Percentiles rank a stretch among this genome's conserved stretches.
Evolutionary conservation across 768 basidiomycete species (phyloP).

Genomic region (Mycena maculata): DNA sequence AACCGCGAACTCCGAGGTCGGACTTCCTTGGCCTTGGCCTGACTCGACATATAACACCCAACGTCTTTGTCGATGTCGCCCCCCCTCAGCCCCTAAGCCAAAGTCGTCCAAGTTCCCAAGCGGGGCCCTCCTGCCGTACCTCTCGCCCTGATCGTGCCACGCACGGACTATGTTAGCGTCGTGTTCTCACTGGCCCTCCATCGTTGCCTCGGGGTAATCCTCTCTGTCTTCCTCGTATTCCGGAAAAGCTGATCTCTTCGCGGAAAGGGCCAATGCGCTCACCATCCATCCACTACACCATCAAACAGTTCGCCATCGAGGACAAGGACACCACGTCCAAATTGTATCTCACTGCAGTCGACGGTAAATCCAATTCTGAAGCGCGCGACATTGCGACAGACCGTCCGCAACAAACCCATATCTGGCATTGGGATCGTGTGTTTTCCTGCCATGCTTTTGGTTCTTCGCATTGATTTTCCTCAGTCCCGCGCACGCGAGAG

Average conservation of each 20-base stretch:
- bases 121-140: conserved; percentile 68
- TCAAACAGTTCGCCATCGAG: conserved; percentile 58
- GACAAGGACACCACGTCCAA: conserved; percentile 68
- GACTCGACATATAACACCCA: too few relatives aligned
- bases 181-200: conserved; percentile 80
- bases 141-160: conserved; percentile 47
- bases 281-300: conserved; percentile 94
- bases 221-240: not conserved
- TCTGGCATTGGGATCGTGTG: conserved; percentile 92
- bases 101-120: conserved; percentile 57
- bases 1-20: too few relatives aligned
- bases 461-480: conserved; percentile 1
- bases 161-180: conserved; percentile 65
- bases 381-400: conserved; percentile 80
- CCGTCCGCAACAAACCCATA: conserved; percentile 73
- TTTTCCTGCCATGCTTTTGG: conserved; percentile 19
- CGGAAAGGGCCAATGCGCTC: conserved; percentile 80
- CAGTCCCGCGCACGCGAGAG: conserved; percentile 89
- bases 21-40: too few relatives aligned
- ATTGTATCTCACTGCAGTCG: conserved; percentile 66
- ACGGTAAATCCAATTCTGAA: conserved; percentile 78
- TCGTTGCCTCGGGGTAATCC: conserved; percentile 92
- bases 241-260: not conserved
- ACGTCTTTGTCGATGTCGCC: conserved; percentile 66
- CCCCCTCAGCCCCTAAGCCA: conserved; percentile 33